Conservation (phyloP, 176 grass and related monocot species). For the Oryza punctata region DNA sequence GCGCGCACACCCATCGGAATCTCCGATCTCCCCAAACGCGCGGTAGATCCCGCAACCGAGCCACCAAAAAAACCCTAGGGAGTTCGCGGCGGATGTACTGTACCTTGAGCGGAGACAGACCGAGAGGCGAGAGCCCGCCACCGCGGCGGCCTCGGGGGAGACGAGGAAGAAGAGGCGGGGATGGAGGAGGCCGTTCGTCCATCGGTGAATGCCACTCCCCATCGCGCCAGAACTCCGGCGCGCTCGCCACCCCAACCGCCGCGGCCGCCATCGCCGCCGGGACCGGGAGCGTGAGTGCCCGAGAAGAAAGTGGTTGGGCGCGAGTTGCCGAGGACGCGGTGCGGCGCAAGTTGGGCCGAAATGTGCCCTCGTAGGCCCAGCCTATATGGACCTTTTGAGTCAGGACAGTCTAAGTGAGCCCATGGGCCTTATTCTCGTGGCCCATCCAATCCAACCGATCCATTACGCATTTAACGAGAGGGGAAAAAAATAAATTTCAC, state of each 20-base stretch:
- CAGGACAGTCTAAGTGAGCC: neutral
- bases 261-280: neutral
- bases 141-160: neutral
- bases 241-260: neutral
- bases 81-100: neutral
- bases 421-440: neutral
- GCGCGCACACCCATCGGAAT: neutral
- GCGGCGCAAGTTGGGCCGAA: neutral
- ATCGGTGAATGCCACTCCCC: neutral
- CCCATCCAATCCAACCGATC: neutral
- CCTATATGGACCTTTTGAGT: neutral
- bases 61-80: slow-evolving; percentile 14
- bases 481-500: too few species aligned
- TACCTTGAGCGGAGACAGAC: neutral
- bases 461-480: neutral
- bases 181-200: slow-evolving; percentile 27
- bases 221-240: neutral
- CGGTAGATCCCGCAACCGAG: neutral
- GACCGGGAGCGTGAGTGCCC: neutral
- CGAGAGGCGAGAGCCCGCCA: neutral
- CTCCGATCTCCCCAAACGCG: neutral
- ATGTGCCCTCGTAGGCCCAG: neutral
- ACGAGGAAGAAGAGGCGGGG: neutral
- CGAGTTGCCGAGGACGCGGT: neutral
- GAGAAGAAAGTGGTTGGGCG: neutral